phyloP scores from a whole-genome alignment of 2,329 filamentous ascomycete genomes.

The Parastagonospora avenae region DNA sequence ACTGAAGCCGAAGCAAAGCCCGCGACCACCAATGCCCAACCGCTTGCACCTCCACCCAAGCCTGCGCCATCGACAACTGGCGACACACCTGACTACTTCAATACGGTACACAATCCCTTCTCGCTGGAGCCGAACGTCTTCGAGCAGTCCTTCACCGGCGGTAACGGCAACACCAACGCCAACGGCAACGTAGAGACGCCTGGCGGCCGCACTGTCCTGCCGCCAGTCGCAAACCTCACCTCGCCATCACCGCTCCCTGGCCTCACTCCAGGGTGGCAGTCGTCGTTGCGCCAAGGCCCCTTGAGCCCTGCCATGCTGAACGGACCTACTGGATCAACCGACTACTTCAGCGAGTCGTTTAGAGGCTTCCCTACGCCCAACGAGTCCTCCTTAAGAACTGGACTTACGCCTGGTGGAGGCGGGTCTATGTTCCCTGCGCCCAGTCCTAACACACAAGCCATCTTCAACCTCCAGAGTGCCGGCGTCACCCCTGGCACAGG shows the following conservation, averaged over 20 bases:
- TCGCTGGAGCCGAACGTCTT: conserved; percentile 93
- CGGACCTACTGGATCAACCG: conserved; percentile 71
- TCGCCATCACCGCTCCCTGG: conserved; percentile 83
- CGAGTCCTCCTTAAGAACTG: conserved; percentile 90
- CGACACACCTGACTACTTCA: conserved; percentile 59
- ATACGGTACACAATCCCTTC: conserved; percentile 58
- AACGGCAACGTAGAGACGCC: conserved; percentile 70
- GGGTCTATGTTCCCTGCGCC: conserved; percentile 96
- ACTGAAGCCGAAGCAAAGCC: conserved; percentile 40
- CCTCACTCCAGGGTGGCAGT: conserved; percentile 81
- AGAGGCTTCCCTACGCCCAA: conserved; percentile 92
- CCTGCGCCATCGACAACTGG: conserved; percentile 48
- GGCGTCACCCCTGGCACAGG: conserved; percentile 87
- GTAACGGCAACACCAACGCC: conserved; percentile 47
- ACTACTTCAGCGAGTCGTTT: conserved; percentile 88
- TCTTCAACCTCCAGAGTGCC: conserved; percentile 80
- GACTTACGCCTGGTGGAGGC: conserved; percentile 90
- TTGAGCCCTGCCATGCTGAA: conserved; percentile 97
- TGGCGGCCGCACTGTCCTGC: conserved; percentile 73
- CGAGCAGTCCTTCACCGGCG: conserved; percentile 82
- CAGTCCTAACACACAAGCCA: conserved; percentile 82
- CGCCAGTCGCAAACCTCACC: conserved; percentile 86
- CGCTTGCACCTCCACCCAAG: conserved; percentile 59
- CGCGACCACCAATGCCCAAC: conserved; percentile 50
- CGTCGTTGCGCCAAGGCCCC: conserved; percentile 88